These are phyloP conservation scores for Coemansia sp. DNA, from an alignment of 192 early-diverging fungal genomes.

Conservation along the genomic window DNA sequence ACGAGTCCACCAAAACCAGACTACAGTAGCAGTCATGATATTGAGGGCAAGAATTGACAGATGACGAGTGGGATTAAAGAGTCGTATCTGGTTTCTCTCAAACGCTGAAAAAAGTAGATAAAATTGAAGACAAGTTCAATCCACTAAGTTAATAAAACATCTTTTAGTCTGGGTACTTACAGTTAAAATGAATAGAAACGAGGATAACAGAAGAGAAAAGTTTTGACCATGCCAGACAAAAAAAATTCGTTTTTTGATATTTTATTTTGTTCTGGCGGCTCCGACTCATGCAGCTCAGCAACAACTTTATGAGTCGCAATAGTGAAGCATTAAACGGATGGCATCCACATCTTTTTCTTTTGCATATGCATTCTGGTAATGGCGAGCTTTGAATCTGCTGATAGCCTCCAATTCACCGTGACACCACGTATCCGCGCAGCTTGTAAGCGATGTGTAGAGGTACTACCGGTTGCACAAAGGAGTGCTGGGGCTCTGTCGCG, in stretches of 20 bases:
- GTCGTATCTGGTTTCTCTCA: constrained; percentile 16
- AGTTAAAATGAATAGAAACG: neutral
- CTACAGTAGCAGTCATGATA: neutral
- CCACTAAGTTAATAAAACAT: neutral
- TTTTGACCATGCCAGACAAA: neutral
- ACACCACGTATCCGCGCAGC: constrained; percentile 27
- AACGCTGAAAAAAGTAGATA: constrained; percentile 1
- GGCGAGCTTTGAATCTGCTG: neutral
- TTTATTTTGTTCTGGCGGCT: constrained; percentile 2
- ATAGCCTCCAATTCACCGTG: constrained; percentile 11
- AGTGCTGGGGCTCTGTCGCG: neutral
- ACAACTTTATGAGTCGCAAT: neutral
- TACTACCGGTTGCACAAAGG: neutral
- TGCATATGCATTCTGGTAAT: constrained; percentile 2
- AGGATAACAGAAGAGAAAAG: constrained; percentile 5
- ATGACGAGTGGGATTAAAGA: constrained; percentile 16
- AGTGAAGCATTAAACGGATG: neutral
- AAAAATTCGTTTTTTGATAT: neutral
- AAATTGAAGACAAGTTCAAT: neutral
- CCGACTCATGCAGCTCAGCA: neutral
- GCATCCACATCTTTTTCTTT: neutral
- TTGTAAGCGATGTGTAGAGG: constrained; percentile 11
- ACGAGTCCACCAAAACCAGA: constrained; percentile 10
- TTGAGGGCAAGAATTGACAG: constrained; percentile 6
- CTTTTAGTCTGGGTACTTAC: neutral